Percentiles rank a stretch among this genome's conserved stretches.
Evolutionary conservation across 2,329 filamentous ascomycete genomes (phyloP).

Genomic region (Penicillium sp.): DNA sequence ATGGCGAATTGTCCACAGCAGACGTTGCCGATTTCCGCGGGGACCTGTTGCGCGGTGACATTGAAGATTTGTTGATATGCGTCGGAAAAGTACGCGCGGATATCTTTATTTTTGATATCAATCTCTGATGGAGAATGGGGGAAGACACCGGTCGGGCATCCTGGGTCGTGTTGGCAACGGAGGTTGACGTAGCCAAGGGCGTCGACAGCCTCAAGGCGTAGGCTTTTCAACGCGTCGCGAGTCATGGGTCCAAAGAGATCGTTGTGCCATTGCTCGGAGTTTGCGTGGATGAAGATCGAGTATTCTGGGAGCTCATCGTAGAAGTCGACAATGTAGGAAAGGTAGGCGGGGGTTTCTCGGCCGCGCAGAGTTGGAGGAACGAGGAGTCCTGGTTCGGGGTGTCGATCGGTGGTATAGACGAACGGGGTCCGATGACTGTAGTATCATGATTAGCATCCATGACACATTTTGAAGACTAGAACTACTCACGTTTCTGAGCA

Average conservation of each 20-base stretch:
- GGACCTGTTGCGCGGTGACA: conserved; percentile 12
- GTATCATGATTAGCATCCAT: neutral
- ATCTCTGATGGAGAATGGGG: conserved; percentile 23
- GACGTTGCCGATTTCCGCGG: conserved; percentile 26
- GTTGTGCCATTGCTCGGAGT: conserved; percentile 24
- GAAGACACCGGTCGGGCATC: conserved; percentile 32
- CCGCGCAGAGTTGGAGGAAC: conserved; percentile 38
- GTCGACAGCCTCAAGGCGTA: conserved; percentile 29
- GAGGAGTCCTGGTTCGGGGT: conserved; percentile 12
- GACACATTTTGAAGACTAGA: too few species aligned
- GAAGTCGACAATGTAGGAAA: conserved; percentile 57
- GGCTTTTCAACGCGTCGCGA: conserved; percentile 14
- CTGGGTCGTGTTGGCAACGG: conserved; percentile 29
- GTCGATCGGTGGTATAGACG: conserved; percentile 17
- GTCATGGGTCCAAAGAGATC: conserved; percentile 22
- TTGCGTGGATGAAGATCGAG: conserved; percentile 52
- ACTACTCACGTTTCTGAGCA: conserved; percentile 6
- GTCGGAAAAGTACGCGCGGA: conserved; percentile 16
- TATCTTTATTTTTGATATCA: conserved; percentile 18
- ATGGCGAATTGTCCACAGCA: conserved; percentile 37
- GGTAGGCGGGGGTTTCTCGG: conserved; percentile 56
- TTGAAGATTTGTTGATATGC: conserved; percentile 9
- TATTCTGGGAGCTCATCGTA: conserved; percentile 55
- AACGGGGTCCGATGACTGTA: conserved; percentile 14
- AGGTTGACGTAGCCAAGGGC: conserved; percentile 33